Conservation (phyloP, 2,329 filamentous ascomycete genomes). For the Tympanopsis confertula region DNA sequence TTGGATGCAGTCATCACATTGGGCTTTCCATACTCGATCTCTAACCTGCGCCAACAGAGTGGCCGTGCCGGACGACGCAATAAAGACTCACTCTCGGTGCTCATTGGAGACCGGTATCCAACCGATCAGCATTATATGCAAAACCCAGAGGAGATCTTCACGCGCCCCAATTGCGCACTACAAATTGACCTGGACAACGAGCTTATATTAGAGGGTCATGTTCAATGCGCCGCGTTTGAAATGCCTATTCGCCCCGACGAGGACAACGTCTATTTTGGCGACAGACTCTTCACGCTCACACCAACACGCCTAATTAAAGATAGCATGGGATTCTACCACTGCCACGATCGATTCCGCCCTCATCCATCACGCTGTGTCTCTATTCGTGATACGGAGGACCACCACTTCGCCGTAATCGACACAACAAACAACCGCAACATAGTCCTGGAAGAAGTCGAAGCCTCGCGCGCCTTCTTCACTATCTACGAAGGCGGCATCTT, state of each 20-base stretch:
- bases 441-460: slow-evolving; percentile 90
- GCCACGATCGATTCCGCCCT: slow-evolving; percentile 77
- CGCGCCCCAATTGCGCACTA: slow-evolving; percentile 75
- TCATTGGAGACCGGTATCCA: slow-evolving; percentile 80
- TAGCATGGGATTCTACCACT: slow-evolving; percentile 74
- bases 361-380: slow-evolving; percentile 71
- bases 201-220: slow-evolving; percentile 80
- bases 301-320: slow-evolving; percentile 64
- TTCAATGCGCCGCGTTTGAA: slow-evolving; percentile 91
- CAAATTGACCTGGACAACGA: slow-evolving; percentile 89
- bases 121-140: slow-evolving; percentile 96
- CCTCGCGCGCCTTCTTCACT: slow-evolving; percentile 86
- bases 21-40: slow-evolving; percentile 90
- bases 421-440: slow-evolving; percentile 70
- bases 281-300: slow-evolving; percentile 60
- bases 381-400: slow-evolving; percentile 77
- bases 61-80: slow-evolving; percentile 85
- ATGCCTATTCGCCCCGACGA: slow-evolving; percentile 76
- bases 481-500: slow-evolving; percentile 96
- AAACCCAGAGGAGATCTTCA: slow-evolving; percentile 88
- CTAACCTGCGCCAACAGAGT: slow-evolving; percentile 88
- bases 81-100: slow-evolving; percentile 80
- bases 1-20: slow-evolving; percentile 88
- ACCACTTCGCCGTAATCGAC: slow-evolving; percentile 90
- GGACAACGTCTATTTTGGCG: slow-evolving; percentile 70